Conservation (phyloP, 495 filamentous ascomycete genomes). For the Penicillium macrosclerotiorum region DNA sequence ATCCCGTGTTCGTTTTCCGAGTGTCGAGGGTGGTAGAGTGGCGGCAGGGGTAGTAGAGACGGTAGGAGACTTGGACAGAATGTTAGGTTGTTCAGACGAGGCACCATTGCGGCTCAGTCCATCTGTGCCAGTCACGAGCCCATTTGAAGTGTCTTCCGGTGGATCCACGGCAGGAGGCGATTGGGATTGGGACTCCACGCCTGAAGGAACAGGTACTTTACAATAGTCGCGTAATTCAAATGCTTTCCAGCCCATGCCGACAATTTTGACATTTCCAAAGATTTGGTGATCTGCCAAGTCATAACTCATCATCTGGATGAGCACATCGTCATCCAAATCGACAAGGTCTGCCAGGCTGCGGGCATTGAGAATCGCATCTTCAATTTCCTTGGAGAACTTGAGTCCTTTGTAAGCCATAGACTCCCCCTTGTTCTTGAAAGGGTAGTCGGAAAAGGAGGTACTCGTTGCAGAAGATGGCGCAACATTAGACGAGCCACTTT, state of each 20-base stretch:
- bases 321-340: slow-evolving; percentile 36
- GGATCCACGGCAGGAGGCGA: slow-evolving; percentile 7
- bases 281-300: slow-evolving; percentile 34
- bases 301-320: slow-evolving; percentile 32
- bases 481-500: neutral
- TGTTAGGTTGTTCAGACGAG: no score
- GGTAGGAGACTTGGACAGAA: neutral
- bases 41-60: neutral
- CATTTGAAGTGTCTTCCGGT: neutral
- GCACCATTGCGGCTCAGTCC: no score
- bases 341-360: slow-evolving; percentile 32
- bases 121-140: neutral
- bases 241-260: slow-evolving; percentile 41
- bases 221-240: slow-evolving; percentile 40
- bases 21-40: slow-evolving; percentile 13
- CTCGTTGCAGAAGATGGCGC: neutral
- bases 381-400: neutral
- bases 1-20: slow-evolving; percentile 30
- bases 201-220: slow-evolving; percentile 16
- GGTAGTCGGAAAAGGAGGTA: neutral
- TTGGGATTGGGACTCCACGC: slow-evolving; percentile 8
- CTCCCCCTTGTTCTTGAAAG: neutral
- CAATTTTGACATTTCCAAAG: slow-evolving; percentile 33
- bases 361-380: slow-evolving; percentile 18
- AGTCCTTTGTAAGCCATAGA: neutral